These are phyloP conservation scores for Xylariaceae sp. DNA, from an alignment of 2,329 filamentous ascomycete species.

Conservation along the genomic window DNA sequence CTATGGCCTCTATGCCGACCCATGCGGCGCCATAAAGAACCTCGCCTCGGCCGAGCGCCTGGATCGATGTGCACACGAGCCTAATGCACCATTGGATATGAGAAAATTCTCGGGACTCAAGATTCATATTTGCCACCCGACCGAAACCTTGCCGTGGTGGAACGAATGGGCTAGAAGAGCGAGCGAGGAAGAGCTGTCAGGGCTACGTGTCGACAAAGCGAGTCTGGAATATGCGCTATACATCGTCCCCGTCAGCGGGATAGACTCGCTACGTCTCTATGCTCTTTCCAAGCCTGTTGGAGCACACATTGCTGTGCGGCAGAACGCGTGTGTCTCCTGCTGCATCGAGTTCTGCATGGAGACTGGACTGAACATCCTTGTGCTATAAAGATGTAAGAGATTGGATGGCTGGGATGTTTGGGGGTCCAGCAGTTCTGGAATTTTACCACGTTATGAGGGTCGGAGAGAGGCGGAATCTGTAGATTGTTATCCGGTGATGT, in stretches of 20 bases:
- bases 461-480: neutral
- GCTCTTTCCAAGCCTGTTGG: slow-evolving; percentile 11
- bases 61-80: slow-evolving; percentile 2
- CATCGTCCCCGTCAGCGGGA: neutral
- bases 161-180: slow-evolving; percentile 6
- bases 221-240: neutral
- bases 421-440: neutral
- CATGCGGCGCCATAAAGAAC: neutral
- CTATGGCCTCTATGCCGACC: neutral
- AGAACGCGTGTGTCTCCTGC: slow-evolving; percentile 9
- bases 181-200: neutral
- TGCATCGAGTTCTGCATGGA: slow-evolving; percentile 12
- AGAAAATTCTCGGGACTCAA: neutral
- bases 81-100: neutral
- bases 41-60: slow-evolving; percentile 12
- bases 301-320: slow-evolving; percentile 14
- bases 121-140: slow-evolving; percentile 4
- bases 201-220: neutral
- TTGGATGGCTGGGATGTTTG: neutral
- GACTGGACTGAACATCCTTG: slow-evolving; percentile 6
- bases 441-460: neutral
- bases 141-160: slow-evolving; percentile 8
- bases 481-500: neutral
- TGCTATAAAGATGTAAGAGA: slow-evolving; percentile 1
- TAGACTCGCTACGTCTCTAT: slow-evolving; percentile 1